phyloP scores from a whole-genome alignment of 306 rosid species.

The Dryas alaskensis region DNA sequence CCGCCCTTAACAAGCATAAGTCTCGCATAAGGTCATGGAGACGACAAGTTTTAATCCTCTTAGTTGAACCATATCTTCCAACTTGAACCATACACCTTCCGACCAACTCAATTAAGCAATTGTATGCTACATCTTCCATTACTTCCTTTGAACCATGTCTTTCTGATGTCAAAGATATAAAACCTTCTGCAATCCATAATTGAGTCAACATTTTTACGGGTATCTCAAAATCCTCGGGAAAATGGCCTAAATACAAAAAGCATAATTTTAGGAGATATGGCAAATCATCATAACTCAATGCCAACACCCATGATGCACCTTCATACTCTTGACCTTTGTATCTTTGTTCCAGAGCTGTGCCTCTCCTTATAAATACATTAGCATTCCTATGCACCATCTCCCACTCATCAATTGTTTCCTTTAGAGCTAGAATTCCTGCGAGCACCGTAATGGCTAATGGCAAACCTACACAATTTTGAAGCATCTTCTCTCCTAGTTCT shows the following conservation, averaged over 20 bases:
- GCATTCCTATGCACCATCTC: not conserved
- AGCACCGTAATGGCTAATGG: not conserved
- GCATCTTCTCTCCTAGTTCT: not conserved
- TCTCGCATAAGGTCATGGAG: conserved; percentile 10
- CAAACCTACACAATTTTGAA: conserved; percentile 4
- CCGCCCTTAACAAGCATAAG: not conserved
- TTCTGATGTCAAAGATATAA: not conserved
- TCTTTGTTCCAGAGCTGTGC: not conserved
- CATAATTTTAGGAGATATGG: conserved; percentile 11
- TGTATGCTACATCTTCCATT: conserved; percentile 10
- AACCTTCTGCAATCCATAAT: conserved; percentile 21
- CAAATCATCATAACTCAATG: conserved; percentile 1
- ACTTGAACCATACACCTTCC: conserved; percentile 12
- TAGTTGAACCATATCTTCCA: not conserved
- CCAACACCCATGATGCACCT: not conserved
- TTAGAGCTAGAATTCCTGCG: not conserved
- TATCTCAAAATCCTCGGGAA: conserved; percentile 1
- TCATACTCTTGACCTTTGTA: not conserved
- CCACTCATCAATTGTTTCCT: conserved; percentile 6
- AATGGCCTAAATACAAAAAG: conserved; percentile 4
- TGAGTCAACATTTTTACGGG: not conserved
- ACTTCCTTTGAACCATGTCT: not conserved
- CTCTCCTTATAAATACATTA: not conserved
- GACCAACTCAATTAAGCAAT: conserved; percentile 5
- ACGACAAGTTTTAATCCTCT: conserved; percentile 1